These are phyloP conservation scores for Dichotomocladium elegans DNA, from an alignment of 371 early-diverging fungal species.

Conservation along the genomic window DNA sequence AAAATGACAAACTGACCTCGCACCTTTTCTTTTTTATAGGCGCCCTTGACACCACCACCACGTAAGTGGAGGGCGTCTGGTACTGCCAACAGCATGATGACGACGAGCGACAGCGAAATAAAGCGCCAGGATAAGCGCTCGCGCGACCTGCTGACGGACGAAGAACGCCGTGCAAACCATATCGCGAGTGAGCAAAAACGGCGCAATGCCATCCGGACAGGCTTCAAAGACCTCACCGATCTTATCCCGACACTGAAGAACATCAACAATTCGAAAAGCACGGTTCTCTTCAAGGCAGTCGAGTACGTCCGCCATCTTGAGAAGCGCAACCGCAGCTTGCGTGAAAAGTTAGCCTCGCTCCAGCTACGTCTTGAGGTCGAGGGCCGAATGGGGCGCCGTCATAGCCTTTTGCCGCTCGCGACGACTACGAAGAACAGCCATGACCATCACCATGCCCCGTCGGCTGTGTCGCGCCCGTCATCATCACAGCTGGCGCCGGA, in stretches of 20 bases:
- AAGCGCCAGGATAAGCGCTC: slow-evolving; percentile 55
- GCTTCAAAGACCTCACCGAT: slow-evolving; percentile 78
- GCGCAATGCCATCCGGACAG: slow-evolving; percentile 79
- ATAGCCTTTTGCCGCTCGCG: slow-evolving; percentile 21
- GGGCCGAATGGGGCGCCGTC: slow-evolving; percentile 15
- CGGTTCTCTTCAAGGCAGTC: slow-evolving; percentile 50
- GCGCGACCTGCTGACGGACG: slow-evolving; percentile 68
- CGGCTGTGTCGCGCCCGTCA: neutral
- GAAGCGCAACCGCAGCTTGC: slow-evolving; percentile 45
- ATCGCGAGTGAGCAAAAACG: slow-evolving; percentile 74
- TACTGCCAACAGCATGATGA: neutral
- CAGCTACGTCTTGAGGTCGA: slow-evolving; percentile 50
- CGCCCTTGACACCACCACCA: too few relatives aligned
- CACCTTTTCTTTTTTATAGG: neutral
- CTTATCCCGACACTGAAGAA: slow-evolving; percentile 69
- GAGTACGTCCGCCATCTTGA: slow-evolving; percentile 46
- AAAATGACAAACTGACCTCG: neutral
- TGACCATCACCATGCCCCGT: neutral
- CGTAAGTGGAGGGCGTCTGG: neutral
- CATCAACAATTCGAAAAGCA: slow-evolving; percentile 52
- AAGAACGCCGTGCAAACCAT: slow-evolving; percentile 71
- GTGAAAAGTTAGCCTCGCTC: slow-evolving; percentile 50
- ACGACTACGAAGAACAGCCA: neutral
- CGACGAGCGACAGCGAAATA: neutral
- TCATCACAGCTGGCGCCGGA: slow-evolving; percentile 3